Conservation (phyloP, 345 rosid species). For the Ceriops tagal region DNA sequence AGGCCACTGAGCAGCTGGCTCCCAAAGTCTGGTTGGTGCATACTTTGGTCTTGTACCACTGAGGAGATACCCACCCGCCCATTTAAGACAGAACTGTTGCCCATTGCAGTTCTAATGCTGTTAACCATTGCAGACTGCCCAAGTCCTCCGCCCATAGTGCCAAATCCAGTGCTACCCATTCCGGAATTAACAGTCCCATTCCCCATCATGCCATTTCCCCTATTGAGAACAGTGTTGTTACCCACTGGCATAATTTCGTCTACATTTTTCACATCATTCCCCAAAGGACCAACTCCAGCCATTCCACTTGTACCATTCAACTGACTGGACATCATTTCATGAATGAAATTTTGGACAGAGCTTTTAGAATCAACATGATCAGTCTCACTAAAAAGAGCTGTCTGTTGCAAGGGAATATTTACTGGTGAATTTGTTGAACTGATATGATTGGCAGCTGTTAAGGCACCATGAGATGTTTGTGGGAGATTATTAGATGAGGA, state of each 20-base stretch:
- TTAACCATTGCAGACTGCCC: constrained; percentile 56
- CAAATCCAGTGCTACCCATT: constrained; percentile 45
- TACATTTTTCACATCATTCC: constrained; percentile 50
- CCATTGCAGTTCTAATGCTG: constrained; percentile 64
- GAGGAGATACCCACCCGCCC: constrained; percentile 61
- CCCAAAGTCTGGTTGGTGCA: constrained; percentile 78
- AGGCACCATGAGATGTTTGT: constrained; percentile 51
- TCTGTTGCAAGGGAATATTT: constrained; percentile 51
- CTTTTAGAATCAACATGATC: constrained; percentile 67
- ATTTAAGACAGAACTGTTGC: constrained; percentile 56
- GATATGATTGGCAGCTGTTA: constrained; percentile 53
- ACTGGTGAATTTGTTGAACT: constrained; percentile 57
- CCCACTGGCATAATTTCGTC: constrained; percentile 47
- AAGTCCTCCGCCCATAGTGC: constrained; percentile 51
- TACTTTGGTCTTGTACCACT: constrained; percentile 56
- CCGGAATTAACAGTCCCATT: constrained; percentile 44
- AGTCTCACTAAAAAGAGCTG: constrained; percentile 47
- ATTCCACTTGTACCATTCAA: constrained; percentile 46
- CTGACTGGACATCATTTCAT: constrained; percentile 66
- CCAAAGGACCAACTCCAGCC: constrained; percentile 54
- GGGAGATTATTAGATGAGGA: constrained; percentile 53
- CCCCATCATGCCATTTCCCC: constrained; percentile 46
- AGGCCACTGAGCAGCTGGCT: constrained; percentile 63
- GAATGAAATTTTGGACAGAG: constrained; percentile 83
- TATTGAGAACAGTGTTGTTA: constrained; percentile 42